phyloP scores from a whole-genome alignment of 2,329 filamentous ascomycete species.

The Hypoxylon sp. region DNA sequence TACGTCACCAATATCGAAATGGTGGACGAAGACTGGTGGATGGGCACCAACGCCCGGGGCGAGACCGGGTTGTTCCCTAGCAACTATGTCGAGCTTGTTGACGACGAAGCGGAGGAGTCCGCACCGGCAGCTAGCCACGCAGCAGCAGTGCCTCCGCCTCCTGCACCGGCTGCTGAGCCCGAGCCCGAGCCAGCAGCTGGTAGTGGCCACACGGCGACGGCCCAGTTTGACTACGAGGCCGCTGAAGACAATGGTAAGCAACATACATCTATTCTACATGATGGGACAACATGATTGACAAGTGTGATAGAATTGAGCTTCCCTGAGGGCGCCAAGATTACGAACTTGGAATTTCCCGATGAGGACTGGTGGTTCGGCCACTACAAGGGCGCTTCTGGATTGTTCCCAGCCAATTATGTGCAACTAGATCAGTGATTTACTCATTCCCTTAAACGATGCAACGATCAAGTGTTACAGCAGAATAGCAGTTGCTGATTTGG shows the following conservation, averaged over 20 bases:
- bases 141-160: constrained; percentile 50
- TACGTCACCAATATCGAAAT: constrained; percentile 93
- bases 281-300: constrained; percentile 51
- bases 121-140: constrained; percentile 50
- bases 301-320: constrained; percentile 79
- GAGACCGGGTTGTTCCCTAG: constrained; percentile 94
- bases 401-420: constrained; percentile 86
- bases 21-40: constrained; percentile 99
- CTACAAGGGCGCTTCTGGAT: constrained; percentile 82
- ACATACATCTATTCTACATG: not conserved
- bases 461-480: constrained; percentile 19
- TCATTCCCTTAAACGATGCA: constrained; percentile 34
- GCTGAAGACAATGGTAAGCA: constrained; percentile 88
- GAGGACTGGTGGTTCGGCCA: constrained; percentile 99
- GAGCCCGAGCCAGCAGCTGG: constrained; percentile 51
- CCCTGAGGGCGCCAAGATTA: constrained; percentile 88
- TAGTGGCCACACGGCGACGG: constrained; percentile 79
- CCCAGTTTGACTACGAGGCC: constrained; percentile 95
- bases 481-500: constrained; percentile 32
- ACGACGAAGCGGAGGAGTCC: constrained; percentile 63
- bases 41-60: constrained; percentile 88
- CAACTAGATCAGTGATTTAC: constrained; percentile 63
- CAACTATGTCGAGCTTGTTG: constrained; percentile 93
- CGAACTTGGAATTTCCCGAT: constrained; percentile 91
- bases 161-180: constrained; percentile 54